These are phyloP conservation scores for Flaveria ramosissima DNA, from an alignment of 129 eudicot genomes.

Conservation along the genomic window DNA sequence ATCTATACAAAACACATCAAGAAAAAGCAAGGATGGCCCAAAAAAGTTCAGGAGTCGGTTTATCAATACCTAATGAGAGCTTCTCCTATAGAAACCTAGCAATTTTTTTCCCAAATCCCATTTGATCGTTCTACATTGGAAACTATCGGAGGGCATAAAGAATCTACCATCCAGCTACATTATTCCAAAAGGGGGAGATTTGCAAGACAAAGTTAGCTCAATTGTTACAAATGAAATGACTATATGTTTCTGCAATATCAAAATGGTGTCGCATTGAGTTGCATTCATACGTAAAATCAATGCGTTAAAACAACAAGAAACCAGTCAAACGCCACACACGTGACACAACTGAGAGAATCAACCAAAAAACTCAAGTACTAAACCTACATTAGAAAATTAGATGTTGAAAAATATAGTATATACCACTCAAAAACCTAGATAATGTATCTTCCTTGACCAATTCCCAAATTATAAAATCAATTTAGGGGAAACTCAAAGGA, in stretches of 20 bases:
- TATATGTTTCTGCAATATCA: not conserved
- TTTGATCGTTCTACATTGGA: too few relatives aligned
- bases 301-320: conserved; percentile 10
- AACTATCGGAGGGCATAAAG: not conserved
- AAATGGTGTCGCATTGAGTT: not conserved
- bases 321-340: conserved; percentile 9
- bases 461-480: conserved; percentile 5
- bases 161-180: conserved; percentile 27
- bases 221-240: conserved; percentile 11
- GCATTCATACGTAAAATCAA: conserved; percentile 6
- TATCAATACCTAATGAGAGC: too few relatives aligned
- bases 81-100: too few relatives aligned
- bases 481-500: not conserved
- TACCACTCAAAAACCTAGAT: conserved; percentile 28
- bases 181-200: conserved; percentile 17
- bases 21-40: too few relatives aligned
- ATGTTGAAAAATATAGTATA: not conserved
- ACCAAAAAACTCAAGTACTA: conserved; percentile 15
- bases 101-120: not conserved
- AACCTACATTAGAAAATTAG: conserved; percentile 13
- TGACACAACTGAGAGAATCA: conserved; percentile 19
- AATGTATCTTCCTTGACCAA: conserved; percentile 17
- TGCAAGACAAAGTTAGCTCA: conserved; percentile 12
- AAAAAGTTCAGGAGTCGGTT: too few relatives aligned
- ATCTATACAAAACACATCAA: too few relatives aligned